Evolutionary conservation across 169 alveolate genomes (phyloP), one percentile per base, ranked within the genome.

Genomic region (Plasmodium vivax): DNA sequence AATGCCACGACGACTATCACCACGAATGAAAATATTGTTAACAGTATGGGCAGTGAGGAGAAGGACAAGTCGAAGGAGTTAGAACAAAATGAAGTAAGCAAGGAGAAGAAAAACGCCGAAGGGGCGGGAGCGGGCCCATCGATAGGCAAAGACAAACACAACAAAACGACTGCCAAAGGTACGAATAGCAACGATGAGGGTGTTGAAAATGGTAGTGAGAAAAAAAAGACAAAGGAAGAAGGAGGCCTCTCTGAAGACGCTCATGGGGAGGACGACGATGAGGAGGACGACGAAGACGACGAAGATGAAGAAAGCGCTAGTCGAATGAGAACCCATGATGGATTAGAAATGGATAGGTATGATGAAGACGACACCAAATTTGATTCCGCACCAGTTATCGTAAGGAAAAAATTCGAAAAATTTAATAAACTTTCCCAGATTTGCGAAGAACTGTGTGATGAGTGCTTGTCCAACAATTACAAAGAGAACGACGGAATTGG

Each of bases 401-500:
- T 91, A 19, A 80, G 93, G 75, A 88, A 80, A 16, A 84, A 58
- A 45, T 80, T 58, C 58, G 95, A 84, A 12, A 90, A 84, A 43
- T 51, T 93, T 43, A 93, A 80, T 68, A 93, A 93, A 77, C 94
- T 97, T 43, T 96, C 97, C 3, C 96, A 92, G 62, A 97, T 97
- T 16, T 97, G 98, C 82, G 99, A 97, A 83, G 98, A 98, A 77
- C 75, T 97, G 77, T 97, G 98, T 94, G 99, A 98, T 93, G 97
- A 95, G 54, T 98, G 99, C 74, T 87, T 98, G 58, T 97, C 99
- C 19, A 97, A 96, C 58, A 97, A 97, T 95, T 98, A 98, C 32
- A 96, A 96, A 74, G 98, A 95, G 41, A 96, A 96, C 75, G 99
- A 96, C 83, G 99, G 99, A 32, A 96, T 97, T 47, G 99, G 99